Base-by-base conservation (phyloP, 2,329 filamentous ascomycete species). In the Xylaria hypoxylon region DNA sequence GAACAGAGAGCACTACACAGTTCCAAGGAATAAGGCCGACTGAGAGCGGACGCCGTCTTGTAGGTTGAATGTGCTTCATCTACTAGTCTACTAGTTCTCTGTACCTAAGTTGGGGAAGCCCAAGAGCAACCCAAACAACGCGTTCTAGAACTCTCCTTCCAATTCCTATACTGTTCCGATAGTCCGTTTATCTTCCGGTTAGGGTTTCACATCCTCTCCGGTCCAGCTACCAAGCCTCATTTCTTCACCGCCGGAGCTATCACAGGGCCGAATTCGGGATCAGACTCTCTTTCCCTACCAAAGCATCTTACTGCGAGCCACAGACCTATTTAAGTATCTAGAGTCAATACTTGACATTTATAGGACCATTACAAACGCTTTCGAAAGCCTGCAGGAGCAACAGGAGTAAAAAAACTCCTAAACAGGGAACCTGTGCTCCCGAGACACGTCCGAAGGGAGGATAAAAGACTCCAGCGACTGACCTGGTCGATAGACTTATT, bases 401-500 rank as follows among this genome's bases (percentile, higher is more conserved):
- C n/a, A n/a, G n/a, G n/a, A n/a, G n/a, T n/a, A n/a, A n/a, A n/a
- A n/a, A n/a, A n/a, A n/a, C n/a, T n/a, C n/a, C n/a, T n/a, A n/a
- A n/a, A n/a, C n/a, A n/a, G n/a, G n/a, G n/a, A n/a, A n/a, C n/a
- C n/a, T n/a, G n/a, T n/a, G n/a, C n/a, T n/a, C n/a, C n/a, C n/a
- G n/a, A n/a, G n/a, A n/a, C n/a, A n/a, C n/a, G n/a, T n/a, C n/a
- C n/a, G n/a, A n/a, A n/a, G n/a, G n/a, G n/a, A n/a, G n/a, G n/a
- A n/a, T n/a, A n/a, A n/a, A n/a, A n/a, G n/a, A n/a, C n/a, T n/a
- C n/a, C n/a, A 53, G n/a, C 47, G 38, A 42, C 71, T 72, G 38
- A 72, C 68, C 31, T 64, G 7, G 35, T 59, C 40, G 15, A 70
- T 42, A 2, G 71, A 69, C 7, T 28, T 1, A 19, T 47, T 42